Evolutionary conservation across 768 basidiomycete genomes (phyloP), one percentile per base, ranked within the genome.

Genomic region (Macrocybe gigantea): DNA sequence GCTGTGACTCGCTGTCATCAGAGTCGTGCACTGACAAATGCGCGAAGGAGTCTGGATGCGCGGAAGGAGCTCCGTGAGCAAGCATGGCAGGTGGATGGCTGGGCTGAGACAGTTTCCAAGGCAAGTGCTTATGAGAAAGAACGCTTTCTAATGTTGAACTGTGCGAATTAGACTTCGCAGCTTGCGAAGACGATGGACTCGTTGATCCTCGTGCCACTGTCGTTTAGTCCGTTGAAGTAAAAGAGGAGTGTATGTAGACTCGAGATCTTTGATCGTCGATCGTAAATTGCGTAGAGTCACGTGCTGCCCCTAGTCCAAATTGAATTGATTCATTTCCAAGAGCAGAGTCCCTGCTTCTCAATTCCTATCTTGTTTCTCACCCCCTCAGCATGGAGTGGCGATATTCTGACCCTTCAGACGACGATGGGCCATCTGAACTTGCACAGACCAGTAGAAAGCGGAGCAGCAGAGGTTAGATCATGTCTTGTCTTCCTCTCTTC

Each of bases 61-160:
- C 76, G 95, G 50, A 95, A 93, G 66, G 82, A 88, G 54, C 82
- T 74, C 38, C 78, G 95, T 37, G 89, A 95, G 65, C 80, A 84
- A 63, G 93, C 93, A 15, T 99, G 95, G 95, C 79, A 89, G 58
- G 75, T 92, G 55, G 91, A 94, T 52, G 93, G 92, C 5, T 99
- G 95, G 95, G 87, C 88, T 38, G 89, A 90, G 64, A 95, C 93
- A 0, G 93, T 95, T 33, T 83, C 85, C 52, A 92, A 94, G 83
- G 93, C 83, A 55, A 53, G 73, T 56, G 32, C 22, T 30, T 39
- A 15, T 34, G 30, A 31, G 14, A 31, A 33, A 32, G 32, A 15
- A 44, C 15, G 42, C 31, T 14, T 7, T 35, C 41, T 49, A 37
- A 34, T 53, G 41, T 59, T 47, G 49, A 44, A 33, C 14, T 15